phyloP scores from a whole-genome alignment of 495 filamentous ascomycete species.

The Gamarada debralockiae region DNA sequence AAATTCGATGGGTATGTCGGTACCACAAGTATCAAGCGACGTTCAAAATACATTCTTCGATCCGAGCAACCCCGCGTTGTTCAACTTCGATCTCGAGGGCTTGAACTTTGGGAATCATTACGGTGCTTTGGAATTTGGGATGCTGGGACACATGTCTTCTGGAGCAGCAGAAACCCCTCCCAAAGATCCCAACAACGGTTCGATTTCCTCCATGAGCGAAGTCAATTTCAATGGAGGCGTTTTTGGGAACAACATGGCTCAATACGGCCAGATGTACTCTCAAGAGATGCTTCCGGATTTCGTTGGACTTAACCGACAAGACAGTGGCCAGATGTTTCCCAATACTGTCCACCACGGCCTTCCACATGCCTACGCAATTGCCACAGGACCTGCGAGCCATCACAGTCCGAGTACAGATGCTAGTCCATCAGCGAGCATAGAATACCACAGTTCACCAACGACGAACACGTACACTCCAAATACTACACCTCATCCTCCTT shows the following conservation, averaged over 20 bases:
- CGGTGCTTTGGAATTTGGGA: slow-evolving; percentile 87
- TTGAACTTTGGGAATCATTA: slow-evolving; percentile 96
- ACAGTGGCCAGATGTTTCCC: slow-evolving; percentile 11
- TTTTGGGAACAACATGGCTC: slow-evolving; percentile 33
- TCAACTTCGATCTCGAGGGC: slow-evolving; percentile 90
- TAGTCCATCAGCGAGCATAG: slow-evolving; percentile 21
- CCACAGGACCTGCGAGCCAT: slow-evolving; percentile 57
- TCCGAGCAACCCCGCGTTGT: slow-evolving; percentile 82
- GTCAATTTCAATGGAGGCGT: slow-evolving; percentile 29
- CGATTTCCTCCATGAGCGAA: slow-evolving; percentile 28
- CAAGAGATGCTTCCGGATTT: slow-evolving; percentile 21
- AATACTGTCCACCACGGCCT: slow-evolving; percentile 16
- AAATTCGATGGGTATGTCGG: slow-evolving; percentile 27
- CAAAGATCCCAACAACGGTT: slow-evolving; percentile 44
- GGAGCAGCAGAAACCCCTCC: slow-evolving; percentile 76
- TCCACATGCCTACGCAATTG: slow-evolving; percentile 71
- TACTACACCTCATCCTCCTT: slow-evolving; percentile 6
- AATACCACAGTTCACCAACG: slow-evolving; percentile 22
- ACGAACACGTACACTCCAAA: slow-evolving; percentile 14
- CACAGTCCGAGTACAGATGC: slow-evolving; percentile 50
- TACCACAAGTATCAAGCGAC: slow-evolving; percentile 36
- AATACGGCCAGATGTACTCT: slow-evolving; percentile 21
- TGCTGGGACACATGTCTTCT: slow-evolving; percentile 90
- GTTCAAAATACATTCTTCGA: slow-evolving; percentile 61
- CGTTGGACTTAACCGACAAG: slow-evolving; percentile 8